Evolutionary conservation across 306 rosid genomes (phyloP), one percentile per base, ranked within the genome.

Genomic region (Fragaria ananassa): DNA sequence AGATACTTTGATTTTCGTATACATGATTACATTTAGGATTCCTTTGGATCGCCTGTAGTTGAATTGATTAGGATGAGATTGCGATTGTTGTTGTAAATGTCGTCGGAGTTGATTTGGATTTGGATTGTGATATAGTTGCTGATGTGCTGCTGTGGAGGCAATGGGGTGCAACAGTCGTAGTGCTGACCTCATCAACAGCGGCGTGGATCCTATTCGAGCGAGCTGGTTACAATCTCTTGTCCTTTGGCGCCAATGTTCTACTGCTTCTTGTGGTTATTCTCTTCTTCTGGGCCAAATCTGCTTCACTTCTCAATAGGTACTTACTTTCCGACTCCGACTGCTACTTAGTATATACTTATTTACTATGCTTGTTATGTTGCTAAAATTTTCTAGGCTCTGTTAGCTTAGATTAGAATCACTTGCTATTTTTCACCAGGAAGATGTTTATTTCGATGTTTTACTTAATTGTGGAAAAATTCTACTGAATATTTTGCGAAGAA

Each of bases 261-360:
- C 85, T 92, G 84, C 93, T 95, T 47, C 97, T 95, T 25, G 91
- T 95, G n/a, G 77, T 86, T 41, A 92, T 95, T 71, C 91, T 96
- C 61, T 96, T 96, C 70, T 79, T 91, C 74, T 96, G 99, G 99
- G 98, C 93, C 68, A 92, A 92, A 88, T 89, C 99, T 75, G 99
- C 99, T 78, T 85, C 93, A 64, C 96, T 96, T 80, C 97, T 96
- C 79, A 92, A 96, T 75, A 88, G 99, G 98, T 90, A 83, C 37
- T 31, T 90, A 81, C 44, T 47, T 41, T 77, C 21, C 44, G 23
- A 66, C 34, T 37, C 57, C 7, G 35, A 0, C 35, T 42, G 18
- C 27, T 17, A 8, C 51, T 19, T 49, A 14, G 8, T 21, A 2
- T 21, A 2, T 49, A 1, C 49, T 51, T 68, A 27, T 60, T 10